These are phyloP conservation scores for Chloris gayana DNA, from an alignment of 176 grass and related monocot genomes.

Conservation along the genomic window DNA sequence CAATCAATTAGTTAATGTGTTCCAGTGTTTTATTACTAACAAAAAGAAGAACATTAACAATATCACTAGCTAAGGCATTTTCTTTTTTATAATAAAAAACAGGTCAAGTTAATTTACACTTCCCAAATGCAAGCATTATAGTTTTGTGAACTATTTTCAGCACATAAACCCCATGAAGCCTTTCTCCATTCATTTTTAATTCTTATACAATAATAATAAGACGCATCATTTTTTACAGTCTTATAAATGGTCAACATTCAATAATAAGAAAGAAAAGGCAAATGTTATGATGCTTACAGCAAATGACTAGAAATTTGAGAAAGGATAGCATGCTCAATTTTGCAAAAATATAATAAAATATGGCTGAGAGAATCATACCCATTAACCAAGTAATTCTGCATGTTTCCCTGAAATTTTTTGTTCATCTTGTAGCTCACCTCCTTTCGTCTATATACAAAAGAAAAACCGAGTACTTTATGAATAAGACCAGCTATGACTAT, in stretches of 20 bases:
- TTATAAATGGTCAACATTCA: background rate
- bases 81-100: constrained; percentile 9
- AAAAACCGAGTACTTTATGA: constrained; percentile 18
- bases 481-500: background rate
- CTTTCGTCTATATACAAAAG: constrained; percentile 61
- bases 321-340: background rate
- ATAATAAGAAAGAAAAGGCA: background rate
- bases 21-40: background rate
- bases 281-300: background rate
- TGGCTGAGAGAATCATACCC: constrained; percentile 51
- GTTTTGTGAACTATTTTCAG: constrained; percentile 11
- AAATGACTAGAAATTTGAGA: constrained; percentile 5
- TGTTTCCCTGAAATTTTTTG: constrained; percentile 79
- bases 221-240: background rate
- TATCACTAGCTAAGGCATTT: constrained; percentile 1
- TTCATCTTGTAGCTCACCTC: constrained; percentile 89
- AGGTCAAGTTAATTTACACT: constrained; percentile 1
- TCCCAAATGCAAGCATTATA: background rate
- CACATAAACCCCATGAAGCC: background rate
- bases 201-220: background rate
- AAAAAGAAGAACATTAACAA: background rate
- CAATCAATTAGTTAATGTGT: constrained; percentile 9
- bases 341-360: background rate
- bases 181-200: background rate
- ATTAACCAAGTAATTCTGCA: constrained; percentile 80